phyloP scores from a whole-genome alignment of 169 alveolate species.

The Plasmodium vivax region DNA sequence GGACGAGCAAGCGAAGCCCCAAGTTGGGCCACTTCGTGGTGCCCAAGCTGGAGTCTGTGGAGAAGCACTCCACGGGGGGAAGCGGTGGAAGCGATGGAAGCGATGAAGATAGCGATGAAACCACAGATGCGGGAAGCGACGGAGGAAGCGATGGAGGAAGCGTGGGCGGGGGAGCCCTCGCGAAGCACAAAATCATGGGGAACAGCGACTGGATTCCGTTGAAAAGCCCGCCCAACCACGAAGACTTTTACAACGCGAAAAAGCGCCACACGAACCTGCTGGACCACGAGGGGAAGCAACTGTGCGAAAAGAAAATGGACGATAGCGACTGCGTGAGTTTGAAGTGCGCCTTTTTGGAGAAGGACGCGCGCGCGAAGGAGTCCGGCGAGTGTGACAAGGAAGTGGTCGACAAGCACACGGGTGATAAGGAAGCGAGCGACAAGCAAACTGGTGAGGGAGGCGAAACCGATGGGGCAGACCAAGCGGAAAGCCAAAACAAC shows the following conservation, averaged over 20 bases:
- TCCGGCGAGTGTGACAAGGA: background rate
- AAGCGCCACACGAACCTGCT: background rate
- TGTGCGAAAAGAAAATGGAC: background rate
- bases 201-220: constrained; percentile 19
- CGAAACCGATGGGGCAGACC: background rate
- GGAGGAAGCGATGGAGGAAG: background rate
- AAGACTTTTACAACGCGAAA: constrained; percentile 29
- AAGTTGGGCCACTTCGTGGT: background rate
- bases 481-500: background rate
- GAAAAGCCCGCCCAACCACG: constrained; percentile 18
- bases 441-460: background rate
- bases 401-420: background rate
- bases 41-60: background rate
- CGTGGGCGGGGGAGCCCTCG: background rate
- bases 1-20: background rate
- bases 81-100: background rate
- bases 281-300: background rate
- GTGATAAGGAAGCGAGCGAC: background rate
- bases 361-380: background rate
- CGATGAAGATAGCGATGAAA: background rate
- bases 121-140: background rate
- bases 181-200: background rate
- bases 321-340: background rate
- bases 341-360: background rate
- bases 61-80: background rate